Evolutionary conservation across 768 basidiomycete genomes (phyloP).

Genomic region (Xanthoconium purpureum): DNA sequence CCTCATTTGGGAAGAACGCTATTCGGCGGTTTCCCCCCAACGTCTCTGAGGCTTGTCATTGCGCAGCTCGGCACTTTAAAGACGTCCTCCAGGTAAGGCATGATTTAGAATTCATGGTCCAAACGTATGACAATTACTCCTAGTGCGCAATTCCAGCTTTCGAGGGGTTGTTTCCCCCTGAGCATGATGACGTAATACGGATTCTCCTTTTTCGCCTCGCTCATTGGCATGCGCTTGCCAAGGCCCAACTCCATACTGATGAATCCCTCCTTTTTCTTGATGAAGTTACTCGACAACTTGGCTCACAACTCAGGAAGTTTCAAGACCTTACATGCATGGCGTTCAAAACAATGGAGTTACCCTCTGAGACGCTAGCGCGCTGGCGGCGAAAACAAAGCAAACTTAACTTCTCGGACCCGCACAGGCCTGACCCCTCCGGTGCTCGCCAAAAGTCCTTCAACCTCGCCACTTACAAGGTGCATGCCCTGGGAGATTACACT

Average conservation of each 20-base stretch:
- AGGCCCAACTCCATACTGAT: slow-evolving; percentile 34
- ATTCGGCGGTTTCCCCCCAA: slow-evolving; percentile 38
- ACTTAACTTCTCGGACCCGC: too few species aligned
- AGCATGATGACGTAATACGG: slow-evolving; percentile 21
- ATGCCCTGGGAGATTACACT: slow-evolving; percentile 39
- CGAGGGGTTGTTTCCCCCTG: slow-evolving; percentile 25
- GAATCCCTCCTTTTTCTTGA: slow-evolving; percentile 21
- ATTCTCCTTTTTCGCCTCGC: slow-evolving; percentile 22
- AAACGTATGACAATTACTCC: too few species aligned
- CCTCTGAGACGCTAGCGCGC: slow-evolving; percentile 11
- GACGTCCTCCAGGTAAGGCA: slow-evolving; percentile 41
- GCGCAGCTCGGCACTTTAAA: slow-evolving; percentile 40
- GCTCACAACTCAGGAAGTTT: too few species aligned
- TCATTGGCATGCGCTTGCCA: too few species aligned
- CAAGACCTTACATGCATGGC: too few species aligned
- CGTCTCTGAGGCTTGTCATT: slow-evolving; percentile 35
- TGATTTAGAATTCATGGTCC: too few species aligned
- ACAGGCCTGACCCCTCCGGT: too few species aligned
- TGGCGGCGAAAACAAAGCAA: neutral
- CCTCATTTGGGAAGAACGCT: slow-evolving; percentile 24
- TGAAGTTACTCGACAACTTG: slow-evolving; percentile 9
- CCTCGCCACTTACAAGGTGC: slow-evolving; percentile 34
- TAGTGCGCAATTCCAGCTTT: too few species aligned
- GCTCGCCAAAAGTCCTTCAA: slow-evolving; percentile 23
- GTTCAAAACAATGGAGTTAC: too few species aligned